Conservation (phyloP, 2,329 filamentous ascomycete species). For the Didymellaceae sp. region DNA sequence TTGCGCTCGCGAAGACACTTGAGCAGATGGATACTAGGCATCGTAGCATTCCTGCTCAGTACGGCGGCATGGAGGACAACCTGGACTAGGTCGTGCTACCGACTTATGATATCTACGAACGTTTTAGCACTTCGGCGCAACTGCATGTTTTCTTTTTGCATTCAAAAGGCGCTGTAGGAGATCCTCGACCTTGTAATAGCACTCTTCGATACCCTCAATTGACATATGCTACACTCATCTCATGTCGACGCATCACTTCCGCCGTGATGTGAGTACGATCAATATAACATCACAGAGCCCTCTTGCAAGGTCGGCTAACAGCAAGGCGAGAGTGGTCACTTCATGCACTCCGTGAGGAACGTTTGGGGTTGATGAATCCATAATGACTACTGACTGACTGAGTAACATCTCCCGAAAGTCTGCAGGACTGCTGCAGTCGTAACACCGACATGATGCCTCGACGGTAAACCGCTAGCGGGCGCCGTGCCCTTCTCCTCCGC, state of each 20-base stretch:
- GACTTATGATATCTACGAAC: not conserved
- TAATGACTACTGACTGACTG: too few species aligned
- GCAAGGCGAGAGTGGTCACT: too few species aligned
- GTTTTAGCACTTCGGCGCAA: not conserved
- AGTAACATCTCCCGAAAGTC: too few species aligned
- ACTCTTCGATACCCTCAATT: slow-evolving; percentile 5
- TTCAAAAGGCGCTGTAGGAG: not conserved
- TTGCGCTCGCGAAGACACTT: slow-evolving; percentile 49
- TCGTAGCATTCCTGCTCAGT: not conserved
- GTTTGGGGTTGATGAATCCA: too few species aligned
- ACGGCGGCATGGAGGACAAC: not conserved
- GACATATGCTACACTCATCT: too few species aligned
- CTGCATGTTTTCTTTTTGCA: slow-evolving; percentile 1
- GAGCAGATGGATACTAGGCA: slow-evolving; percentile 24
- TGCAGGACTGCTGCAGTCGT: too few species aligned
- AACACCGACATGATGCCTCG: too few species aligned
- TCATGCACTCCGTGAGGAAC: too few species aligned
- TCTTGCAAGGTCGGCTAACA: too few species aligned
- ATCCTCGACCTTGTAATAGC: not conserved
- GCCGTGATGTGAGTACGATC: too few species aligned
- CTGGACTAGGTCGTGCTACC: not conserved
- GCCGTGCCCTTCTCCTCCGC: not conserved
- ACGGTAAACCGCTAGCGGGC: not conserved
- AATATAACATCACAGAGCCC: too few species aligned
- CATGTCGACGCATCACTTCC: too few species aligned